A percentile compares a stretch with the other conserved stretches of the same genome.
Evolutionary conservation across 1,284 basidiomycete species (phyloP).

Genomic region (Coniferiporia weirii): DNA sequence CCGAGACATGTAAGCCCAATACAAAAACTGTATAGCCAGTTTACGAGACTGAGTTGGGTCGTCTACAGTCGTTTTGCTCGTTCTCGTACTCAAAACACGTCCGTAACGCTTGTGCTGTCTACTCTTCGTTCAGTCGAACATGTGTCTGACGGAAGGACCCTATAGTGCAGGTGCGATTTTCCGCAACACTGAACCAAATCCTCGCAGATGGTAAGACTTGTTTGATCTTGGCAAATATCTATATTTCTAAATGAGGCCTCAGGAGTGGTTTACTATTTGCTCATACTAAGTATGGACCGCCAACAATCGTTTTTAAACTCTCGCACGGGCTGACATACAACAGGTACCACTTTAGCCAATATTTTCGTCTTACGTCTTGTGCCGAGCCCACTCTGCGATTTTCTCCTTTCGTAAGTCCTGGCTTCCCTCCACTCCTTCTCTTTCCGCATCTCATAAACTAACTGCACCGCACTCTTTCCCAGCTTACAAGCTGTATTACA

Average conservation of each 20-base stretch:
- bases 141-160: background rate
- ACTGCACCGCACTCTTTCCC: background rate
- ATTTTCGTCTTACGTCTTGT: background rate
- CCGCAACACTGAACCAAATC: background rate
- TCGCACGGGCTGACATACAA: background rate
- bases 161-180: background rate
- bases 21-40: background rate
- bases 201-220: background rate
- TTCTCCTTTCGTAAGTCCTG: background rate
- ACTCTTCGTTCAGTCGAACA: background rate
- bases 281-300: background rate
- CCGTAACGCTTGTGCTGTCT: background rate
- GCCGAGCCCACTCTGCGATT: background rate
- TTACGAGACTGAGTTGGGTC: background rate
- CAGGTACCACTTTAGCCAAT: background rate
- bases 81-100: background rate
- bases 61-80: background rate
- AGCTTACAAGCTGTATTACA: conserved; percentile 3
- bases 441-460: background rate
- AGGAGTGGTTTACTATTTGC: background rate
- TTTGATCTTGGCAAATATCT: background rate
- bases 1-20: background rate
- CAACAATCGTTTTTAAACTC: background rate
- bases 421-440: background rate
- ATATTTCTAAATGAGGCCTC: background rate